Evolutionary conservation across 257 asterid genomes (phyloP), one percentile per base, ranked within the genome.

Genomic region (Nicotiana noctiflora): DNA sequence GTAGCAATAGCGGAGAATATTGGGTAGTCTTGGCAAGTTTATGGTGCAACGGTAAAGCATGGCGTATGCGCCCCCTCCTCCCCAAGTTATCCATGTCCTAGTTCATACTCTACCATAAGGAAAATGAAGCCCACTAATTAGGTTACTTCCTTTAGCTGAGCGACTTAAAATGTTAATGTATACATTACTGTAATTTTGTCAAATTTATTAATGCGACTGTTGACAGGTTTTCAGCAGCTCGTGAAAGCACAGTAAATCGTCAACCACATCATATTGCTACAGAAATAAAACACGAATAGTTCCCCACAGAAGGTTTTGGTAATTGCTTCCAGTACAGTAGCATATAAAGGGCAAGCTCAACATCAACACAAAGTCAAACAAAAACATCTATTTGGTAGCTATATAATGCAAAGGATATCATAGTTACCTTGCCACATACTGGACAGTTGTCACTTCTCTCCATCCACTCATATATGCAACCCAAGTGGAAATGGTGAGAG

Each of bases 391-490:
- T 46, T 7, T 34, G 17, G 61, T 14, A 72, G 25, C 57, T n/a
- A 70, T 70, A 40, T 40, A 44, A 3, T 44, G 53, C 15, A 46
- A 72, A 72, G 44, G 32, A 46, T 21, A 21, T 46, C 60, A 25
- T 56, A 23, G 4, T 79, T 90, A 94, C 98, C 98, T 91, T 88
- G 82, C 97, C 98, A 61, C 98, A 94, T 80, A 94, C 95, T 17
- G 98, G 98, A 90, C 98, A 94, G 82, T 87, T 91, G 55, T 94
- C 97, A 80, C 98, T 94, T 86, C 98, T 90, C 87, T 94, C 98
- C 98, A 94, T 93, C 98, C 98, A 94, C 87, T 94, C 98, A 51
- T 92, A 94, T 92, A 94, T 93, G 89, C 99, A 94, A 85, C 97
- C 96, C 87, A 94, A 97, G 88, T 94, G 98, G 85, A 90, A 94